Percentiles rank a stretch among this genome's conserved stretches.
Evolutionary conservation across 2,329 filamentous ascomycete genomes (phyloP).

Genomic region (Ceratocystis albifundus): DNA sequence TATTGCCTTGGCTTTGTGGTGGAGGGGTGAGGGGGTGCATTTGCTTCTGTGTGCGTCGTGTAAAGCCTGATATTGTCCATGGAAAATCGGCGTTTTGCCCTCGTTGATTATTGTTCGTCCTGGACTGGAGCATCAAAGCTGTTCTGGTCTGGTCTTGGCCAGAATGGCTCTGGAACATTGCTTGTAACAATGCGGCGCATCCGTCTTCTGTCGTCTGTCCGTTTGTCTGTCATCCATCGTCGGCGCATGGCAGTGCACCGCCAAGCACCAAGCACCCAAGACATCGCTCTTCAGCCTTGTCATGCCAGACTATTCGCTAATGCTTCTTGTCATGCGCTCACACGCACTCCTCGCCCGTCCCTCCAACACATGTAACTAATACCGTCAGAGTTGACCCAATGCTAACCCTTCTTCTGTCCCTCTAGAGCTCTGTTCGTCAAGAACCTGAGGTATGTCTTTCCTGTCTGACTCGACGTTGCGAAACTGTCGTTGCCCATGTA

Average conservation of each 20-base stretch:
- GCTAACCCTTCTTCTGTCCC: constrained; percentile 21
- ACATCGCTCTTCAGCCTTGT: constrained; percentile 1
- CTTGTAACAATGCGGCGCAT: constrained; percentile 20
- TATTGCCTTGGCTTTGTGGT: constrained; percentile 24
- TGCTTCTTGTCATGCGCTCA: neutral
- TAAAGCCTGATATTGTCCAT: constrained; percentile 12
- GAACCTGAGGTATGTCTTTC: constrained; percentile 73
- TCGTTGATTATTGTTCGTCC: neutral
- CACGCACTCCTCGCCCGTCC: neutral
- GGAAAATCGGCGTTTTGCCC: neutral
- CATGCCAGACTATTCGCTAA: neutral
- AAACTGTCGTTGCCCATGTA: neutral
- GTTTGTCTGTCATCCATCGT: neutral
- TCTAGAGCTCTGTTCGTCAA: constrained; percentile 97
- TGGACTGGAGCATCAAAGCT: neutral
- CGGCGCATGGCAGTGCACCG: neutral
- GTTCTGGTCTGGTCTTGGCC: neutral
- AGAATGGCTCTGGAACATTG: neutral
- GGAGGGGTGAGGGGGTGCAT: neutral
- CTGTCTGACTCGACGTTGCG: neutral
- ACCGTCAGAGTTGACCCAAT: neutral
- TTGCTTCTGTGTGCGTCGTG: constrained; percentile 10
- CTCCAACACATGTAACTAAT: neutral
- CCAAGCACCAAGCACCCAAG: neutral
- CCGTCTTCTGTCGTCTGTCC: too few relatives aligned